Conservation (phyloP, 2,329 filamentous ascomycete species). For the Esteya vermicola region DNA sequence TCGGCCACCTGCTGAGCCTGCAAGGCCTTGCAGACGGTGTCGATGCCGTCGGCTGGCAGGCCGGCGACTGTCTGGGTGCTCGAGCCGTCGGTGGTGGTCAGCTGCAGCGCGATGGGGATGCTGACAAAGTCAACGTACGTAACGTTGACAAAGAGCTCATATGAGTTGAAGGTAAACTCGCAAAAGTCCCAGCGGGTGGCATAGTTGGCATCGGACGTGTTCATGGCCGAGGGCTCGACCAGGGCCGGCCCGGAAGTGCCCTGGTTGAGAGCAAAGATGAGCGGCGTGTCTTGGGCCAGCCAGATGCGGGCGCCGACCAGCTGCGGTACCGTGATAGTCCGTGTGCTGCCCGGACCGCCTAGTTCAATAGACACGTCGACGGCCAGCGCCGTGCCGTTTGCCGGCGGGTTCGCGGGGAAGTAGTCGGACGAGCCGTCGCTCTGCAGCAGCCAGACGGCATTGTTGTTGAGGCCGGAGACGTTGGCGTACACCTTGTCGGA, state of each 20-base stretch:
- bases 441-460: constrained; percentile 46
- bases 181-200: constrained; percentile 50
- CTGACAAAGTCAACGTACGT: constrained; percentile 63
- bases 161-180: constrained; percentile 52
- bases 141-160: constrained; percentile 53
- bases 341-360: constrained; percentile 44
- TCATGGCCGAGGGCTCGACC: constrained; percentile 61
- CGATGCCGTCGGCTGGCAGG: constrained; percentile 30
- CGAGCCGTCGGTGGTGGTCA: constrained; percentile 30
- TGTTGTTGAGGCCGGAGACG: constrained; percentile 52
- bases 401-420: constrained; percentile 44
- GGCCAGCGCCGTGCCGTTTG: constrained; percentile 33
- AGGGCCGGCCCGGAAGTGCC: constrained; percentile 41
- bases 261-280: constrained; percentile 58
- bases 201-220: constrained; percentile 48
- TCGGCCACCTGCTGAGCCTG: constrained; percentile 28
- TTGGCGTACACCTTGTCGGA: constrained; percentile 51
- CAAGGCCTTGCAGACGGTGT: constrained; percentile 29
- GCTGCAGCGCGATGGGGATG: constrained; percentile 44
- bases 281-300: constrained; percentile 45
- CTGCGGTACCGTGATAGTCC: constrained; percentile 50
- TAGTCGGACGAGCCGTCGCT: constrained; percentile 53
- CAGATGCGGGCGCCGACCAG: constrained; percentile 59
- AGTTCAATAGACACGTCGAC: constrained; percentile 49
- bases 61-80: constrained; percentile 31